Percentiles rank a stretch among this genome's conserved stretches.
Evolutionary conservation across 768 basidiomycete species (phyloP).

Genomic region (Tricholoma hemisulphureum): DNA sequence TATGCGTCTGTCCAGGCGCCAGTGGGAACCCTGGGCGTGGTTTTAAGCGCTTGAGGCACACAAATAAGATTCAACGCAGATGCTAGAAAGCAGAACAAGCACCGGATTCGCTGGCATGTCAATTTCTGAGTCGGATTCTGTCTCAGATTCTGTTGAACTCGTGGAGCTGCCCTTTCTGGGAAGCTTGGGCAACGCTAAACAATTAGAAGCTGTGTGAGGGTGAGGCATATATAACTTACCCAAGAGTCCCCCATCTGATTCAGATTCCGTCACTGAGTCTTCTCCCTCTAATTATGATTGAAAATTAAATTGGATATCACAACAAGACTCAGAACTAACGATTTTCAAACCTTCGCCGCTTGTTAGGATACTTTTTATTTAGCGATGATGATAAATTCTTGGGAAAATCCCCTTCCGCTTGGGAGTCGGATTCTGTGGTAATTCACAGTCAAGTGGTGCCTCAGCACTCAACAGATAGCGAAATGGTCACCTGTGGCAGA

Average conservation of each 20-base stretch:
- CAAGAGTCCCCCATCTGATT: not conserved
- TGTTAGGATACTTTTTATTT: not conserved
- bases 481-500: slow-evolving; percentile 38
- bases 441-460: slow-evolving; percentile 7
- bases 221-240: not conserved
- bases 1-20: slow-evolving; percentile 37
- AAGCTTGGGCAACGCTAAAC: not conserved
- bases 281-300: slow-evolving; percentile 3
- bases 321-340: not conserved
- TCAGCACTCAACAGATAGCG: not conserved
- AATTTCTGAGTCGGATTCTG: slow-evolving; percentile 46
- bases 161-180: not conserved
- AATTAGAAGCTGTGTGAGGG: not conserved
- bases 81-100: slow-evolving; percentile 2
- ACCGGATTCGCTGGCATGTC: slow-evolving; percentile 26
- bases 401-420: slow-evolving; percentile 13
- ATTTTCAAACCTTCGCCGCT: not conserved
- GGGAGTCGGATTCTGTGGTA: slow-evolving; percentile 42
- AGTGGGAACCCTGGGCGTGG: slow-evolving; percentile 59
- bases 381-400: slow-evolving; percentile 4
- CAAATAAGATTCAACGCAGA: not conserved
- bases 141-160: slow-evolving; percentile 30
- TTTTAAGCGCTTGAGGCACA: slow-evolving; percentile 19
- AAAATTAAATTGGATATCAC: not conserved
- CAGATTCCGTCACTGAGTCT: slow-evolving; percentile 9